phyloP scores from a whole-genome alignment of 2,329 filamentous ascomycete species.

The Colletotrichum gloeosporioides region DNA sequence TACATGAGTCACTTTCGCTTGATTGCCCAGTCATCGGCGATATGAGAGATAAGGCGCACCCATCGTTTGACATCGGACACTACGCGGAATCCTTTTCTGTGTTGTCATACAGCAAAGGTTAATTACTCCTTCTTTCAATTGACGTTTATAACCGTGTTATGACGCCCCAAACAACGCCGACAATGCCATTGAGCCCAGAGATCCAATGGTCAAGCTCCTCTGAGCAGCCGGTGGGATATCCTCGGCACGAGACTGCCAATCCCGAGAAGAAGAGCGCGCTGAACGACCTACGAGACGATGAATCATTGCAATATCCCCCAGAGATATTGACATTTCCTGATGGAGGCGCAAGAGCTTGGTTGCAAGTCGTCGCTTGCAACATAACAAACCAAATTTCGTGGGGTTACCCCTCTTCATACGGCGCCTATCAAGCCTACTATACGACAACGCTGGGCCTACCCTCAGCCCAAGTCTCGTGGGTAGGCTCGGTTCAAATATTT shows the following conservation, averaged over 20 bases:
- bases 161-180: not conserved
- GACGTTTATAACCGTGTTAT: not conserved
- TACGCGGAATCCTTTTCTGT: not conserved
- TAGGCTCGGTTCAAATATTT: constrained; percentile 52
- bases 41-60: not conserved
- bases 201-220: not conserved
- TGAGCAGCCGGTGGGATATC: not conserved
- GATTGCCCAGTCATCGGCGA: not conserved
- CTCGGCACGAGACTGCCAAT: not conserved
- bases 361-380: not conserved
- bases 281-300: not conserved
- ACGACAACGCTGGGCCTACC: constrained; percentile 32
- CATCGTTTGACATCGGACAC: not conserved
- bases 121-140: not conserved
- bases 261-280: not conserved
- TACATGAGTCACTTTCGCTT: not conserved
- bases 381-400: not conserved
- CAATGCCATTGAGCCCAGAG: not conserved
- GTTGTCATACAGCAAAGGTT: not conserved
- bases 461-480: constrained; percentile 50
- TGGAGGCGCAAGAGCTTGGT: not conserved
- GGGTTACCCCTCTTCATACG: constrained; percentile 29
- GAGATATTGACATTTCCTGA: not conserved
- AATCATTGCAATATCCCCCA: not conserved
- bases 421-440: constrained; percentile 46